Percentiles rank a stretch among this genome's conserved stretches.
These are phyloP conservation scores for Rubia tinctorum DNA, from an alignment of 305 asterid genomes.

Conservation along the genomic window DNA sequence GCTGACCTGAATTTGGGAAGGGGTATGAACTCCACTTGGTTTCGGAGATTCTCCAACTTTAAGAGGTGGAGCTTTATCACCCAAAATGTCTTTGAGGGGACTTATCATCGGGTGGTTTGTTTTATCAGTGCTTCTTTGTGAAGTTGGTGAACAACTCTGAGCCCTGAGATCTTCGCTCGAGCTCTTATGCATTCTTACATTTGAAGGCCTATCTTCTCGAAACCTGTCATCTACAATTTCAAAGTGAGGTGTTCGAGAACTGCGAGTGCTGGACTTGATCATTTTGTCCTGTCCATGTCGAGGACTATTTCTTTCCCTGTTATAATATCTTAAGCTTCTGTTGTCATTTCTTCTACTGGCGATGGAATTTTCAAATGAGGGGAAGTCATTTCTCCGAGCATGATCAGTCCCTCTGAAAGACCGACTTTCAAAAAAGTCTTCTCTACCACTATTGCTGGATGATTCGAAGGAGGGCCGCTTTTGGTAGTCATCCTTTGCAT, in stretches of 20 bases:
- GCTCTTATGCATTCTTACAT: constrained; percentile 32
- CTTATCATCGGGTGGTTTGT: constrained; percentile 29
- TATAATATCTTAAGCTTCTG: constrained; percentile 34
- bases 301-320: constrained; percentile 59
- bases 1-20: constrained; percentile 44
- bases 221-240: constrained; percentile 94
- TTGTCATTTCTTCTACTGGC: constrained; percentile 23
- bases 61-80: constrained; percentile 35
- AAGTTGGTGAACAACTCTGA: constrained; percentile 47
- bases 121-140: constrained; percentile 24
- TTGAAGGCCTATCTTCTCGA: constrained; percentile 55
- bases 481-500: constrained; percentile 24
- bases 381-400: constrained; percentile 34
- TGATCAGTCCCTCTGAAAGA: constrained; percentile 31
- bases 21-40: constrained; percentile 27
- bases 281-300: constrained; percentile 27
- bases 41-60: constrained; percentile 40
- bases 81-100: constrained; percentile 38
- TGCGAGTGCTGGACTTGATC: constrained; percentile 33
- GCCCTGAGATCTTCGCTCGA: constrained; percentile 34
- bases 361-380: constrained; percentile 35
- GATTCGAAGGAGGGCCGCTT: constrained; percentile 33
- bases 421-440: constrained; percentile 30
- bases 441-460: constrained; percentile 31
- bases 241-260: constrained; percentile 42